Conservation (phyloP, 139 green algal genomes). For the Coccomyxa sp. region DNA sequence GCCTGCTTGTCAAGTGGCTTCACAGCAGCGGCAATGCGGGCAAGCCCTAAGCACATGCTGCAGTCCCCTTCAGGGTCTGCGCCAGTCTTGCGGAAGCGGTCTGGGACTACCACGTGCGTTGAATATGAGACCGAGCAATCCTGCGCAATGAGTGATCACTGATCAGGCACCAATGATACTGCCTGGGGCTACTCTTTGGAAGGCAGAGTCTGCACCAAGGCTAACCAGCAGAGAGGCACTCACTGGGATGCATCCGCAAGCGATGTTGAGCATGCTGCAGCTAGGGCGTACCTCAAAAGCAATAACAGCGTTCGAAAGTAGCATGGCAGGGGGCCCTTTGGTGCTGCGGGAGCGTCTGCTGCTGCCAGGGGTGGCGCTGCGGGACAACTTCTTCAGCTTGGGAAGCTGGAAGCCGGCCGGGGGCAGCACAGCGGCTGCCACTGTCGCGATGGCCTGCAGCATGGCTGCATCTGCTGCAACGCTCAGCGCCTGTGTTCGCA, state of each 20-base stretch:
- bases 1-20: neutral
- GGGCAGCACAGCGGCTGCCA: neutral
- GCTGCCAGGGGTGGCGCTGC: no score
- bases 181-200: no score
- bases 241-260: no score
- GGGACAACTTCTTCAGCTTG: no score
- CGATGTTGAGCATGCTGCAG: no score
- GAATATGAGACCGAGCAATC: no score
- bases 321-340: no score
- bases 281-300: neutral
- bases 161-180: no score
- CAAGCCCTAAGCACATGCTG: neutral
- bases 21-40: neutral
- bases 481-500: neutral
- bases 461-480: neutral
- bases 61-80: neutral
- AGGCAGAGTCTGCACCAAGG: no score
- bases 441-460: neutral
- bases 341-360: no score
- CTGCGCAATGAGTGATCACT: no score
- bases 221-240: no score
- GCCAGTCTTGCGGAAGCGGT: neutral
- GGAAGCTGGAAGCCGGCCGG: neutral
- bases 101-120: neutral
- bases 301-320: neutral